These are phyloP conservation scores for Diaporthe citrichinensis DNA, from an alignment of 2,329 filamentous ascomycete species.

Conservation along the genomic window DNA sequence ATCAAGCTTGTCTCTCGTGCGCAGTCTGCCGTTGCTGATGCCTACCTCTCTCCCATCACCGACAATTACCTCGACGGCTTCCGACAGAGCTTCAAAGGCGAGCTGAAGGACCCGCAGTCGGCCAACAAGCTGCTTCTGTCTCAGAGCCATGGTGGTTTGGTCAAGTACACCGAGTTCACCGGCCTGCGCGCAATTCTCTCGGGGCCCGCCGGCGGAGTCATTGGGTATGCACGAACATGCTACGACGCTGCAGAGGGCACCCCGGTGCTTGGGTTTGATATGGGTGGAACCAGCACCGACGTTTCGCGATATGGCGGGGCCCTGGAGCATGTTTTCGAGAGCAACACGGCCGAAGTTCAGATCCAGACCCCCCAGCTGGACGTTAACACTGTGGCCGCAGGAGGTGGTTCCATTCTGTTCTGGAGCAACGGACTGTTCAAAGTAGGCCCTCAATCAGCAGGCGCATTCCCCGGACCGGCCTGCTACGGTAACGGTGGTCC, in stretches of 20 bases:
- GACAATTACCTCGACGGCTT: conserved; percentile 79
- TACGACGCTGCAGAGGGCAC: conserved; percentile 74
- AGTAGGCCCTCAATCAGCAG: conserved; percentile 78
- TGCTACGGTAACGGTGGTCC: conserved; percentile 90
- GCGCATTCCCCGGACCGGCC: conserved; percentile 86
- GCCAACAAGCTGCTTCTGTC: conserved; percentile 75
- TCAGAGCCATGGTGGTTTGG: conserved; percentile 69
- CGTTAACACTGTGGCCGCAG: conserved; percentile 91
- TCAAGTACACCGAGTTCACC: conserved; percentile 42
- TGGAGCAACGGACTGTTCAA: conserved; percentile 89
- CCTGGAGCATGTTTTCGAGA: conserved; percentile 40
- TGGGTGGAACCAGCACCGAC: conserved; percentile 42
- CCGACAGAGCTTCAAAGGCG: conserved; percentile 74
- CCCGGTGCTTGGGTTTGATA: conserved; percentile 37
- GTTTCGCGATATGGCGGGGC: conserved; percentile 63
- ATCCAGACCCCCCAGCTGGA: conserved; percentile 90
- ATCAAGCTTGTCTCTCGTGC: conserved; percentile 80
- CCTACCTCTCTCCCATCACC: conserved; percentile 80
- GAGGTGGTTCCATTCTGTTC: conserved; percentile 83
- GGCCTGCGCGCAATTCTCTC: conserved; percentile 72
- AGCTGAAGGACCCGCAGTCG: conserved; percentile 67
- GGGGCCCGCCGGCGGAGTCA: conserved; percentile 76
- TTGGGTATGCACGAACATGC: conserved; percentile 80
- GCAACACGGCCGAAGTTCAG: conserved; percentile 80
- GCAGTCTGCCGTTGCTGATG: conserved; percentile 80